A percentile compares a stretch with the other conserved stretches of the same genome.
phyloP scores from a whole-genome alignment of 176 grass and related monocot genomes.

The Themeda triandra region DNA sequence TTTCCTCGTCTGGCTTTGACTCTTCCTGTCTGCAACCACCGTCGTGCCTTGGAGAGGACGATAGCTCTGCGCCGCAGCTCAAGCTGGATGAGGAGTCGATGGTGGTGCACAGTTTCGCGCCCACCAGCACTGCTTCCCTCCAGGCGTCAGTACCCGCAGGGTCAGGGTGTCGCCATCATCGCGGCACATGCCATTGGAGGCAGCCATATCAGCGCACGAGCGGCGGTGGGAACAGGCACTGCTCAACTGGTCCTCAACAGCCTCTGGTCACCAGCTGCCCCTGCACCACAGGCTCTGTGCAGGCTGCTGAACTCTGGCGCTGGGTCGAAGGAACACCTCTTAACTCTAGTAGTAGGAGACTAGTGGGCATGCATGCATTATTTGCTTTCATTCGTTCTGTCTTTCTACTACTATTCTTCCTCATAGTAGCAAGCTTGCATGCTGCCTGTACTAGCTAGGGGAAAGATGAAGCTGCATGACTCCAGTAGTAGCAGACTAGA shows the following conservation, averaged over 20 bases:
- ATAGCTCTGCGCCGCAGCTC: slow-evolving; percentile 9
- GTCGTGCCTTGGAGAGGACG: not conserved
- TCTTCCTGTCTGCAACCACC: slow-evolving; percentile 7
- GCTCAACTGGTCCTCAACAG: slow-evolving; percentile 72
- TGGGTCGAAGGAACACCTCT: slow-evolving; percentile 45
- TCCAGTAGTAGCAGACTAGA: not conserved
- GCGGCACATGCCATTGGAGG: slow-evolving; percentile 42
- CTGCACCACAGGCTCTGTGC: slow-evolving; percentile 36
- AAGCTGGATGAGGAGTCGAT: slow-evolving; percentile 96
- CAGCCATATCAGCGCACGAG: slow-evolving; percentile 63
- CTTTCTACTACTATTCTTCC: not conserved
- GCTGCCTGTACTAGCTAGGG: not conserved
- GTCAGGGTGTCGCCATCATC: not conserved
- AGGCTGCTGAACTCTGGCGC: slow-evolving; percentile 60
- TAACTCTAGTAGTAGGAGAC: not conserved
- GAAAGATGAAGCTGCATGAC: not conserved
- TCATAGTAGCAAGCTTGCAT: not conserved
- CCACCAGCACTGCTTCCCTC: slow-evolving; percentile 29
- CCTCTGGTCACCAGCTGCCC: slow-evolving; percentile 86
- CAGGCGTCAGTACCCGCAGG: not conserved
- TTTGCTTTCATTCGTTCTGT: not conserved
- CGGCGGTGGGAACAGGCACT: slow-evolving; percentile 54
- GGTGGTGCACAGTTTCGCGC: slow-evolving; percentile 87
- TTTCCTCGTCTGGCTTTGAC: not conserved
- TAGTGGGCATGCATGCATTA: not conserved